Base-by-base conservation (phyloP, 148 eudicot genomes). In the Rheum nobile region DNA sequence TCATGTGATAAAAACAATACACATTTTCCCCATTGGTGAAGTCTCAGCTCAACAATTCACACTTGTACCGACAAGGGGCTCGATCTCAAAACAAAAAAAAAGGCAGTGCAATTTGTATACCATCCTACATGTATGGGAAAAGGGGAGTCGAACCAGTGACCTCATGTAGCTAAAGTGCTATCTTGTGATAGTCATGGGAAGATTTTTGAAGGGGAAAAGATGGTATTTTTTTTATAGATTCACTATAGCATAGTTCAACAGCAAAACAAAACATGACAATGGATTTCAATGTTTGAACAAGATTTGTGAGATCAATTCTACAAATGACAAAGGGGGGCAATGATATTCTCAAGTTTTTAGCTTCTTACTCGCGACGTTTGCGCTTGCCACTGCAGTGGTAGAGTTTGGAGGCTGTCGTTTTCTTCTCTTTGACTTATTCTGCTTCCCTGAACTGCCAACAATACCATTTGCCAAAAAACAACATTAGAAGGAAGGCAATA, bases 401-500 rank as follows among this genome's bases (percentile, higher is more conserved):
- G 39, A 63, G 39, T 32, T 43, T 22, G 34, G 73, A 73, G 47
- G 43, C 79, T 79, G 80, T 28, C 82, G 61, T 71, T 77, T 79
- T 31, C 41, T 35, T 8, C 71, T 74, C 72, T 67, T 75, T 16
- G 42, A 2, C 46, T 41, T 78, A 39, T 80, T 83, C 59, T 74
- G 22, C 44, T 71, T 41, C 24, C 21, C 52, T 22, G 61, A 71
- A 37, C 86, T 78, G 80, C 72, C 28, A 32, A 41, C 32, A 22
- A 63, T 31, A 59, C 34, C 67, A 28, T 22, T 54, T 54, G 11
- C 2, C 3, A 54, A 24, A 54, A 1, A 24, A 8, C 12, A 21
- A 22, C 24, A 50, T 55, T 9, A 55, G 63, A 55, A 12, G 28
- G 31, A 24, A 24, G 63, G 31, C 31, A 22, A 24, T 55, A 55